Base-by-base conservation (phyloP, 768 basidiomycete species). In the Tricholoma bakamatsutake region DNA sequence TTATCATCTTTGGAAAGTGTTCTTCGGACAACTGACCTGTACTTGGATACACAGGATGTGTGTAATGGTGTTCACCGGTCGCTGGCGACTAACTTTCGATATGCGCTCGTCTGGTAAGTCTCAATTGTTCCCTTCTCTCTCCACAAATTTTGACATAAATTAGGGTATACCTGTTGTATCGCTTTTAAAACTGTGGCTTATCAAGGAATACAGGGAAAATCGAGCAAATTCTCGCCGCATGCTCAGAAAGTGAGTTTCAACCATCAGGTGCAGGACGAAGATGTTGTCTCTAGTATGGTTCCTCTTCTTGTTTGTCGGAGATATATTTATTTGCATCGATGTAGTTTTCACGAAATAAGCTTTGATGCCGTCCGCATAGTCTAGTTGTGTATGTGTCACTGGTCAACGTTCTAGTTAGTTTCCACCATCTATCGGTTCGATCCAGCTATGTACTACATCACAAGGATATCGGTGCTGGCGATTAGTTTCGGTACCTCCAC, bases 41-140 rank as follows among this genome's bases (percentile, higher is more conserved):
- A 2, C 28, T 48, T 15, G 10, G 13, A 48, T 48, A n/a, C 21
- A 7, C 56, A 90, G 88, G 82, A 85, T 63, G 93, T 96, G 15
- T 98, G 95, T 71, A 87, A 93, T 66, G 90, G 91, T 49, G 90
- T 97, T 49, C 95, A 97, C 72, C 81, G 93, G 53, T 90, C 90
- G 15, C 78, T 99, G 15, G 90, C 87, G 2, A 76, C 87, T 1
- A 93, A 98, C 66, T 97, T 98, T 78, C 88, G 91, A 58, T 97
- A 96, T 70, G 94, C 85, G 8, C 83, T 98, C 55, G 90, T 98
- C 51, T 99, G 95, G 90, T 90, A 63, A 66, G 85, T 71, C 17
- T 46, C 17, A 51, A 39, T 35, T 17, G 46, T 53, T 37, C 18
- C 17, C 27, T 37, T 53, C 1, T 52, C 58, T 4, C 28, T 13